A percentile compares a stretch with the other conserved stretches of the same genome.
Conservation (phyloP, 805 yeast species). For the Schizosaccharomyces japonicus region DNA sequence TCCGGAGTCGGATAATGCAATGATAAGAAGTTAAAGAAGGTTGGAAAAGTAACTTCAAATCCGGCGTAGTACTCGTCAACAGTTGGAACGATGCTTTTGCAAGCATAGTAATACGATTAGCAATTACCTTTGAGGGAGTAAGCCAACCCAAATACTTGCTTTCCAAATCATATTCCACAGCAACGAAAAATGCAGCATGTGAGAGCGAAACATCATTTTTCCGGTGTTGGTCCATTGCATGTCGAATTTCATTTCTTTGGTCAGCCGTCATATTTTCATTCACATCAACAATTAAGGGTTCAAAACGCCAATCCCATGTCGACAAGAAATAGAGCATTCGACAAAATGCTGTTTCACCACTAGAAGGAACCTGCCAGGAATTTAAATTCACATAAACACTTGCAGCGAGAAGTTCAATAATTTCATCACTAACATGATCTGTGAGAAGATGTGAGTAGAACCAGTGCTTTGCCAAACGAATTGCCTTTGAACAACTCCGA, state of each 20-base stretch:
- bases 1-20: slow-evolving; percentile 39
- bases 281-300: slow-evolving; percentile 36
- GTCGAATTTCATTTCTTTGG: slow-evolving; percentile 14
- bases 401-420: slow-evolving; percentile 59
- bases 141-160: slow-evolving; percentile 69
- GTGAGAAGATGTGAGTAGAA: slow-evolving; percentile 56
- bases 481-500: slow-evolving; percentile 55
- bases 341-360: slow-evolving; percentile 59
- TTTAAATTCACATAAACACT: slow-evolving; percentile 69
- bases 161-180: slow-evolving; percentile 64
- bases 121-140: slow-evolving; percentile 43
- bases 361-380: slow-evolving; percentile 62
- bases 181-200: slow-evolving; percentile 37
- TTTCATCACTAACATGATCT: slow-evolving; percentile 50
- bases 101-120: slow-evolving; percentile 68
- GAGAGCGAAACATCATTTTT: slow-evolving; percentile 61
- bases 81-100: slow-evolving; percentile 49
- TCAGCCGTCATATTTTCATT: not conserved
- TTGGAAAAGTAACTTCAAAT: slow-evolving; percentile 20
- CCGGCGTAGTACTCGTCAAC: slow-evolving; percentile 12
- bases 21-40: slow-evolving; percentile 75
- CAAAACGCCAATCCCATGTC: slow-evolving; percentile 86
- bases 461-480: slow-evolving; percentile 74
- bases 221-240: slow-evolving; percentile 17
- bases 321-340: slow-evolving; percentile 48